phyloP scores from a whole-genome alignment of 2,329 filamentous ascomycete species.

The Fusarium torulosum region DNA sequence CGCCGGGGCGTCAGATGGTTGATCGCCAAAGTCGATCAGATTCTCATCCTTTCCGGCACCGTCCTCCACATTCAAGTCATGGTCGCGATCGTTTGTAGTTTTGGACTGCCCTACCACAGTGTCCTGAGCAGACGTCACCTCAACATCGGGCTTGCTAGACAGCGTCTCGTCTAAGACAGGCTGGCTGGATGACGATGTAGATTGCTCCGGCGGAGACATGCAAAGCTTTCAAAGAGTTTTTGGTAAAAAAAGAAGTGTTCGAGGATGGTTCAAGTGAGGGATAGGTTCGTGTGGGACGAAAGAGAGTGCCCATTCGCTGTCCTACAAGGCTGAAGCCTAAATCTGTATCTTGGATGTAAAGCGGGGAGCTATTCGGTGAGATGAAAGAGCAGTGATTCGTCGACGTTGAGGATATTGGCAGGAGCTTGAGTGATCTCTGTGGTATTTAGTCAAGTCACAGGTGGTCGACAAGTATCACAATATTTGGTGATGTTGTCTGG shows the following conservation, averaged over 20 bases:
- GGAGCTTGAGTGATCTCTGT: not conserved
- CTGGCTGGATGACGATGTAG: slow-evolving; percentile 47
- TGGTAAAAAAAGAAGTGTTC: slow-evolving; percentile 1
- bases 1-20: slow-evolving; percentile 13
- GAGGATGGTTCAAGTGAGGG: slow-evolving; percentile 20
- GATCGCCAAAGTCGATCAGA: slow-evolving; percentile 43
- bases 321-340: slow-evolving; percentile 36
- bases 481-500: slow-evolving; percentile 34
- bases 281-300: slow-evolving; percentile 27
- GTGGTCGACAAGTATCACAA: not conserved
- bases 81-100: slow-evolving; percentile 4
- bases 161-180: slow-evolving; percentile 48
- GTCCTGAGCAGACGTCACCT: slow-evolving; percentile 44
- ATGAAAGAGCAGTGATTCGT: slow-evolving; percentile 5
- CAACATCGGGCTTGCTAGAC: slow-evolving; percentile 47
- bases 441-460: not conserved
- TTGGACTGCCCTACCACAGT: slow-evolving; percentile 32
- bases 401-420: not conserved
- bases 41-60: slow-evolving; percentile 22
- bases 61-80: slow-evolving; percentile 6
- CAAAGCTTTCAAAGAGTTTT: slow-evolving; percentile 43
- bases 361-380: slow-evolving; percentile 18
- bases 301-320: slow-evolving; percentile 44
- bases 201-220: slow-evolving; percentile 55
- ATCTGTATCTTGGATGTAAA: slow-evolving; percentile 33